phyloP scores from a whole-genome alignment of 1,139 yeast genomes.

The Pichia sp. region DNA sequence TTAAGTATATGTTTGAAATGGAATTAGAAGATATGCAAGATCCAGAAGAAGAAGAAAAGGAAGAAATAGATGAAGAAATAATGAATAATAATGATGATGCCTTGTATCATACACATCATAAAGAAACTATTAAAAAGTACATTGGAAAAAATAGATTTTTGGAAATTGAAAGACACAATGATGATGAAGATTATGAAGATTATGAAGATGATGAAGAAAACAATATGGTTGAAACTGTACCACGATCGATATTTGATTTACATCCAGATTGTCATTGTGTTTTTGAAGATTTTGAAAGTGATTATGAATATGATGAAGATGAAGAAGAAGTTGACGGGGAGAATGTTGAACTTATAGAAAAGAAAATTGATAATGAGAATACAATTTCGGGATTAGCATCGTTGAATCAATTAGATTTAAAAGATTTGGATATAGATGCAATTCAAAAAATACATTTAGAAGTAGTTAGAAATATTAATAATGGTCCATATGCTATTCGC shows the following conservation, averaged over 20 bases:
- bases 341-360: conserved; percentile 6
- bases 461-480: conserved; percentile 8
- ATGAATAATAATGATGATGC: background rate
- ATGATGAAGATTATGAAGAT: background rate
- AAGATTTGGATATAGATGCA: conserved; percentile 3
- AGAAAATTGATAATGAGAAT: conserved; percentile 2
- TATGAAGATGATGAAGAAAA: conserved; percentile 12
- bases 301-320: conserved; percentile 10
- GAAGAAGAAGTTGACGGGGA: conserved; percentile 10
- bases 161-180: conserved; percentile 11
- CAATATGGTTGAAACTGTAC: conserved; percentile 12
- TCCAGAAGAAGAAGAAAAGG: conserved; percentile 29
- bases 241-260: conserved; percentile 17
- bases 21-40: conserved; percentile 37
- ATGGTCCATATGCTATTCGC: conserved; percentile 34
- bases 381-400: background rate
- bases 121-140: conserved; percentile 12
- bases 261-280: conserved; percentile 28
- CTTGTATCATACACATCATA: conserved; percentile 10
- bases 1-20: conserved; percentile 62
- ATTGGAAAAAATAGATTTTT: conserved; percentile 11
- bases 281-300: conserved; percentile 23
- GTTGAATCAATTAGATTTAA: conserved; percentile 1
- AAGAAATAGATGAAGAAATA: background rate
- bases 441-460: conserved; percentile 9